A percentile compares a stretch with the other conserved stretches of the same genome.
Evolutionary conservation across 331 rosid genomes (phyloP).

Genomic region (Cydonia oblonga): DNA sequence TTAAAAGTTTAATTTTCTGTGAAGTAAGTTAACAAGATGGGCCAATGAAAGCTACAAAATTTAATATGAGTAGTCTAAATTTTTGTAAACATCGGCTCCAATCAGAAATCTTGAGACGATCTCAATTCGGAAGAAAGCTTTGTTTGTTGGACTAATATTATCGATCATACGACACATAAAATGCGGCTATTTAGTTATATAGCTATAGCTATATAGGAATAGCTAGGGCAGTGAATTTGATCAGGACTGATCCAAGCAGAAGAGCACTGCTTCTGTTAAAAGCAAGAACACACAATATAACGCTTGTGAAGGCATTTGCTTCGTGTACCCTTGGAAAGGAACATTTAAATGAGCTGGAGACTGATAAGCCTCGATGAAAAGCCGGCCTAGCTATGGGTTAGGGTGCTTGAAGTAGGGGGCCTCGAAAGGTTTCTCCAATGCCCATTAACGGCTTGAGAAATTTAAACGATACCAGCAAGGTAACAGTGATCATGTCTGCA

Average conservation of each 20-base stretch:
- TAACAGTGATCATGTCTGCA: background rate
- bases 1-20: no score
- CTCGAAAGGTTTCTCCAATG: slow-evolving; percentile 9
- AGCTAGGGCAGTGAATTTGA: background rate
- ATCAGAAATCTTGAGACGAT: no score
- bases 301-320: slow-evolving; percentile 15
- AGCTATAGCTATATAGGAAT: background rate
- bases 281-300: background rate
- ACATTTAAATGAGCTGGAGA: slow-evolving; percentile 10
- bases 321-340: slow-evolving; percentile 22
- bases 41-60: no score
- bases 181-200: background rate
- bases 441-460: slow-evolving; percentile 65
- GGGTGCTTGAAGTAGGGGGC: slow-evolving; percentile 2
- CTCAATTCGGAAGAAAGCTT: background rate
- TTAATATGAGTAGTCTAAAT: no score
- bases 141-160: background rate
- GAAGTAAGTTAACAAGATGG: no score
- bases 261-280: background rate
- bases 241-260: background rate
- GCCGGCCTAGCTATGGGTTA: slow-evolving; percentile 46
- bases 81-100: rapidly evolving
- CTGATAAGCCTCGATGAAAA: background rate
- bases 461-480: slow-evolving; percentile 1
- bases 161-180: background rate